Evolutionary conservation across 176 grass and related monocot species (phyloP).

Genomic region (Saccharum spontaneum): DNA sequence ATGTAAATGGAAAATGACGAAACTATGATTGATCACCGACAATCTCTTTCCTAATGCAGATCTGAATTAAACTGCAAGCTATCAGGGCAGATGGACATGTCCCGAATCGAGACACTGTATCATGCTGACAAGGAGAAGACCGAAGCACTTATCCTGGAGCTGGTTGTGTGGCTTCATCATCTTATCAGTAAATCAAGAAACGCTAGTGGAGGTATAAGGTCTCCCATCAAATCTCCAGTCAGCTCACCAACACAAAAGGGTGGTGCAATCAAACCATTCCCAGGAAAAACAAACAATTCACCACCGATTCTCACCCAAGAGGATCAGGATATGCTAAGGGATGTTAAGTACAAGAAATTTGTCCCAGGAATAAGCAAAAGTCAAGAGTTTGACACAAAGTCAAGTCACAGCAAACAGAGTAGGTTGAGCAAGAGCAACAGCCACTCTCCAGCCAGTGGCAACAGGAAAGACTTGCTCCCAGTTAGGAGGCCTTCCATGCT

Average conservation of each 20-base stretch:
- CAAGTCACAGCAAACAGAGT: conserved; percentile 49
- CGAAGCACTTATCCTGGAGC: conserved; percentile 77
- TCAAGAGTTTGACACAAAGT: conserved; percentile 79
- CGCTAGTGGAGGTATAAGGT: conserved; percentile 58
- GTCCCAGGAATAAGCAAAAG: conserved; percentile 94
- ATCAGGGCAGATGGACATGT: conserved; percentile 60
- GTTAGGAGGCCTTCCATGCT: conserved; percentile 60
- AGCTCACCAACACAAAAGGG: conserved; percentile 61
- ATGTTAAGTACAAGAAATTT: conserved; percentile 75
- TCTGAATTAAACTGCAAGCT: conserved; percentile 64
- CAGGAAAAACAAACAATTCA: conserved; percentile 38
- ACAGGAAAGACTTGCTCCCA: conserved; percentile 49
- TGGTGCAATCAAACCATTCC: conserved; percentile 26
- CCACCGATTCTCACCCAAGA: conserved; percentile 70
- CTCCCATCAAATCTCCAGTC: conserved; percentile 87
- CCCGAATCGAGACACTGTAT: conserved; percentile 79
- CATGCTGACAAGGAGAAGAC: conserved; percentile 88
- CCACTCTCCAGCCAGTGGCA: conserved; percentile 63
- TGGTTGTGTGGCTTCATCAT: conserved; percentile 91
- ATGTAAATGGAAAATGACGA: conserved; percentile 9
- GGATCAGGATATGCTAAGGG: conserved; percentile 85
- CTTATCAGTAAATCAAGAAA: conserved; percentile 76
- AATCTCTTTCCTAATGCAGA: conserved; percentile 42
- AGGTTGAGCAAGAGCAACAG: conserved; percentile 97
- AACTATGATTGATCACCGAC: conserved; percentile 17